Percentiles rank a stretch among this genome's conserved stretches.
Conservation (phyloP, 2,329 filamentous ascomycete species). For the Fusarium robinianum region DNA sequence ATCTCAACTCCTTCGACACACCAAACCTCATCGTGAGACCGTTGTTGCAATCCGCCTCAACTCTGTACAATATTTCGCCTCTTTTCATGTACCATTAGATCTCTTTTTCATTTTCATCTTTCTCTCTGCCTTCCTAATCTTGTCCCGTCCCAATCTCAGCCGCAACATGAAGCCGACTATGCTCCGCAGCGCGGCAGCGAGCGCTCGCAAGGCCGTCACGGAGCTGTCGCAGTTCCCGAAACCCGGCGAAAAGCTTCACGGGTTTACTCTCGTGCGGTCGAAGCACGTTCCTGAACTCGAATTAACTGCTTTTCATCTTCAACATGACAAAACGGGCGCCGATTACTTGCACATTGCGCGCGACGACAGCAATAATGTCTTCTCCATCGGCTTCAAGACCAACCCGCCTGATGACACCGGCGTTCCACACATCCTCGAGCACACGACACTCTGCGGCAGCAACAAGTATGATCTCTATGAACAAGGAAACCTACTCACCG, state of each 20-base stretch:
- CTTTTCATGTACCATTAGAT: conserved; percentile 29
- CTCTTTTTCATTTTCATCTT: conserved; percentile 1
- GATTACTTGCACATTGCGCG: conserved; percentile 94
- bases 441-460: conserved; percentile 95
- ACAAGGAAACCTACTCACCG: too few relatives aligned
- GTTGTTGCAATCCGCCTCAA: conserved; percentile 3
- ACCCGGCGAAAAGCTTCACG: conserved; percentile 84
- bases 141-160: neutral
- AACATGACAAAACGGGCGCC: conserved; percentile 93
- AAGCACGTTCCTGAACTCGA: conserved; percentile 96
- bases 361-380: conserved; percentile 98
- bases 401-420: conserved; percentile 97
- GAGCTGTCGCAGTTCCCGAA: conserved; percentile 76
- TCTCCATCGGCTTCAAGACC: conserved; percentile 98
- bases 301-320: conserved; percentile 84
- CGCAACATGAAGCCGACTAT: conserved; percentile 41
- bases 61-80: conserved; percentile 24
- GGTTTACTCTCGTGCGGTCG: conserved; percentile 85
- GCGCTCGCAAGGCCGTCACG: conserved; percentile 68
- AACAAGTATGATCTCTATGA: conserved; percentile 66
- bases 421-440: conserved; percentile 95
- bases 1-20: conserved; percentile 27
- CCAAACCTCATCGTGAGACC: conserved; percentile 11
- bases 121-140: neutral
- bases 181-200: conserved; percentile 58